Evolutionary conservation across 305 asterid species (phyloP).

Genomic region (Fraxinus sp.): DNA sequence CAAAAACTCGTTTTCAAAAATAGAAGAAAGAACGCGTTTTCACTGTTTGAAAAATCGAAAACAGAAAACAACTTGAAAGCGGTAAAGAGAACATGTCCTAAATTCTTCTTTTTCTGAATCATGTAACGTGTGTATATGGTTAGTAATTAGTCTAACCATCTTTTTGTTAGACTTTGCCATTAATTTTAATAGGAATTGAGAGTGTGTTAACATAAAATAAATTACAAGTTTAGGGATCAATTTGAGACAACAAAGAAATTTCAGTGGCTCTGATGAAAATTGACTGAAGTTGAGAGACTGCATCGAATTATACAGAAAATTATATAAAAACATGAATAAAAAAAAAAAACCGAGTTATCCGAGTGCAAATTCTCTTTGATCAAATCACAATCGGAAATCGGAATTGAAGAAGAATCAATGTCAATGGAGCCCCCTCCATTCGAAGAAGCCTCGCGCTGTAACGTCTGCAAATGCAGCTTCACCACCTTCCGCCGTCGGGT

Average conservation of each 20-base stretch:
- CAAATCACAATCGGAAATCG: constrained; percentile 13
- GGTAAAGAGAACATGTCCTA: too few relatives aligned
- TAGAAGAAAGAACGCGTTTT: too few relatives aligned
- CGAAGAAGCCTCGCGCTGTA: constrained; percentile 85
- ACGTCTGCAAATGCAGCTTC: constrained; percentile 92
- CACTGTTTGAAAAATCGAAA: too few relatives aligned
- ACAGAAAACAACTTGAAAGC: too few relatives aligned
- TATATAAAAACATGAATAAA: background rate
- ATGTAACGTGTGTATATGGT: background rate
- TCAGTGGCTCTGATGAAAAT: background rate
- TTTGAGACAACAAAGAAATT: background rate
- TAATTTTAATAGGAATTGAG: background rate
- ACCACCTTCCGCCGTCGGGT: constrained; percentile 95
- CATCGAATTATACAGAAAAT: background rate
- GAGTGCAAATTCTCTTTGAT: constrained; percentile 13
- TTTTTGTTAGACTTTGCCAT: background rate
- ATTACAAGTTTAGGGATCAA: background rate
- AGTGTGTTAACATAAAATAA: background rate
- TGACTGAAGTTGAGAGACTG: background rate
- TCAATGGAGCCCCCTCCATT: constrained; percentile 75
- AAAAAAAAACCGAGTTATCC: background rate
- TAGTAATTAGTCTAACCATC: background rate
- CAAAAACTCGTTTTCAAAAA: too few relatives aligned
- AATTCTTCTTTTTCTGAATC: too few relatives aligned
- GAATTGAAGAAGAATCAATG: constrained; percentile 24